Conservation (phyloP, 192 early-diverging fungal genomes). For the Coemansia asiatica region DNA sequence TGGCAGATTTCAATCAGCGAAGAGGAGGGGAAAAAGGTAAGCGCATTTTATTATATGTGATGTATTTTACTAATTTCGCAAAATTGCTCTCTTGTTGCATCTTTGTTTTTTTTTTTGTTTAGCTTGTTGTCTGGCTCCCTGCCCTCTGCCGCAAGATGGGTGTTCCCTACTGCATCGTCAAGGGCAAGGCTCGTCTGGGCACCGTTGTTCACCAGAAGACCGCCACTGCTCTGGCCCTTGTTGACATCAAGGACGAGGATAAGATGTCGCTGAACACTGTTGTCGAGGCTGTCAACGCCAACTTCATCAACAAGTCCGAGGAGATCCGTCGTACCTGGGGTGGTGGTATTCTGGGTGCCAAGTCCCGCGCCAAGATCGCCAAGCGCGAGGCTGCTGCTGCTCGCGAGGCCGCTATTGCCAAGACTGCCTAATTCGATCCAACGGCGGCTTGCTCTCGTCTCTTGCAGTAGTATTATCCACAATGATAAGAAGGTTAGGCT, state of each 20-base stretch:
- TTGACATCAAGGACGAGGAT: slow-evolving; percentile 93
- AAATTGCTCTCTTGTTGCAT: slow-evolving; percentile 4
- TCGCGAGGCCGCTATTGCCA: slow-evolving; percentile 30
- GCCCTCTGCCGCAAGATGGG: slow-evolving; percentile 99
- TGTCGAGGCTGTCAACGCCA: slow-evolving; percentile 88
- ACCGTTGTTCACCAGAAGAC: slow-evolving; percentile 99
- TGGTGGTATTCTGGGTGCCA: slow-evolving; percentile 96
- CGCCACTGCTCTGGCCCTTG: slow-evolving; percentile 93
- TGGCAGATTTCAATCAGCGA: background rate
- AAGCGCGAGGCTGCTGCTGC: slow-evolving; percentile 67
- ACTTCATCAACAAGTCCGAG: slow-evolving; percentile 96
- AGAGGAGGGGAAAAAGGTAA: slow-evolving; percentile 21
- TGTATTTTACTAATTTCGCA: background rate
- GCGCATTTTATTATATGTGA: too few relatives aligned
- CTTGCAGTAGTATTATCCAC: background rate
- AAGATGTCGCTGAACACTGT: slow-evolving; percentile 86
- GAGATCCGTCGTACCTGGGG: slow-evolving; percentile 92
- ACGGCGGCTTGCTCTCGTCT: background rate
- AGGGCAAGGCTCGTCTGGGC: slow-evolving; percentile 98
- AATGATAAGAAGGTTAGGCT: too few relatives aligned
- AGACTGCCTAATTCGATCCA: slow-evolving; percentile 17
- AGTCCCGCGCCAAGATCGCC: slow-evolving; percentile 80
- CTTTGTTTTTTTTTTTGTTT: slow-evolving; percentile 1
- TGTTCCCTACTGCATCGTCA: slow-evolving; percentile 98
- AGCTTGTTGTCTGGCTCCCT: slow-evolving; percentile 96